Evolutionary conservation across 1,284 basidiomycete genomes (phyloP), one percentile per base, ranked within the genome.

Genomic region (Irpex sp.): DNA sequence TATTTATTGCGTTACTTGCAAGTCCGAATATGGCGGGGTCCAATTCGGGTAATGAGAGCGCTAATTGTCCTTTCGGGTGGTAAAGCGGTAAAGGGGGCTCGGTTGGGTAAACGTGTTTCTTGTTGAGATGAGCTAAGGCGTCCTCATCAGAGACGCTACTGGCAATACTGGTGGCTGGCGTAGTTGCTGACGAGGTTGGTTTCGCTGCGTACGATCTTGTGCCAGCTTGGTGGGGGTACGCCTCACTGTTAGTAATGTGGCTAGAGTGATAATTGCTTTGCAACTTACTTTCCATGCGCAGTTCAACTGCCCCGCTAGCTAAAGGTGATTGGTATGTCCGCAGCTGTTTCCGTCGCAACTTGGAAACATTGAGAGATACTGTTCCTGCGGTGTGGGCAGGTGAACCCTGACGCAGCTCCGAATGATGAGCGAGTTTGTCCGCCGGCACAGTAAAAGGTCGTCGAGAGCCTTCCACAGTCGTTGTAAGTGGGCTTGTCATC

Each of bases 11-110:
- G 63, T 73, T 75, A 21, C 54, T 36, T 5, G 72, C 71, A 58
- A 77, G 70, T 54, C 87, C 87, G 69, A 85, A 81, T 15, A 74
- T 69, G 31, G 78, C 76, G 21, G 87, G 84, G 70, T 89, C 85
- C 61, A 90, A 81, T 62, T 82, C 82, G 2, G 88, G 87, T 58
- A 90, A 80, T 6, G 88, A 89, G 69, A 83, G 79, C 51, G 89
- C 88, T 52, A 91, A 78, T 5, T 75, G 75, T 1, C 87, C 88
- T 26, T 85, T 77, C 26, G 88, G 88, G 70, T 91, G 88, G 71
- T 91, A 91, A 48, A 91, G 76, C 26, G 88, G 87, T 40, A 89
- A 77, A n/a, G 82, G 79, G 1, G 81, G 79, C n/a, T 73, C 70
- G 76, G 68, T 71, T 66, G 62, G 15, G 64, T 62, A 58, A 48